phyloP scores from a whole-genome alignment of 2,329 filamentous ascomycete genomes.

The Aspergillus oerlinghausenensis region DNA sequence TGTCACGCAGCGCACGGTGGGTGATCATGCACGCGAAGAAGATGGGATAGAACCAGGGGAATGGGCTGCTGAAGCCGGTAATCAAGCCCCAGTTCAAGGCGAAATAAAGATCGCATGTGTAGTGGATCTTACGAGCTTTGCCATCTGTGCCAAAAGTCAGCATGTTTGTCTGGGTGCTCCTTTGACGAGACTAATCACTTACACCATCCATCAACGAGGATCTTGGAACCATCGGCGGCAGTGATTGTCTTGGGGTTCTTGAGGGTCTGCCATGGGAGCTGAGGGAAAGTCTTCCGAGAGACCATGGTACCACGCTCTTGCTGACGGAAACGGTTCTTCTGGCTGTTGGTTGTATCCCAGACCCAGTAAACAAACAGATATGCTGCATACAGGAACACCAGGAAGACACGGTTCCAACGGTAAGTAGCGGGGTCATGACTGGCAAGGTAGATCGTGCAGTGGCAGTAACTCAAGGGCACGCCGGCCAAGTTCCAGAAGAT shows the following conservation, averaged over 20 bases:
- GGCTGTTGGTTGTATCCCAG: constrained; percentile 87
- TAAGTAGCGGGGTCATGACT: constrained; percentile 76
- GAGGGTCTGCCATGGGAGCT: constrained; percentile 82
- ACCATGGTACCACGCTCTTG: constrained; percentile 67
- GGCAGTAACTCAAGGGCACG: constrained; percentile 86
- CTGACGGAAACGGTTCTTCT: constrained; percentile 88
- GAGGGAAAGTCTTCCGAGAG: constrained; percentile 76
- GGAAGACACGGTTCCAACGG: constrained; percentile 65
- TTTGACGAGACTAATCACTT: constrained; percentile 29
- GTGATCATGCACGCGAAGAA: constrained; percentile 79
- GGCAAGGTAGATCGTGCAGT: constrained; percentile 85
- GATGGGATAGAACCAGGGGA: constrained; percentile 83
- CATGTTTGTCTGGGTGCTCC: not conserved
- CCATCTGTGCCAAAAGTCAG: constrained; percentile 47
- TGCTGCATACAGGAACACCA: constrained; percentile 60
- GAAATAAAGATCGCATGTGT: constrained; percentile 75
- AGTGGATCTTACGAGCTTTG: constrained; percentile 73
- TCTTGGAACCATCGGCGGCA: constrained; percentile 67
- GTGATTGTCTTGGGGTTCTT: constrained; percentile 75
- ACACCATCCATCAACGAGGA: constrained; percentile 83
- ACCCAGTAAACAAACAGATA: constrained; percentile 85
- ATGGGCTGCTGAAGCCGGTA: constrained; percentile 73
- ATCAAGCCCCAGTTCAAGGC: constrained; percentile 75
- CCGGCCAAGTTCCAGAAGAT: constrained; percentile 97
- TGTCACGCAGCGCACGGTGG: constrained; percentile 71